Conservation (phyloP, 75 land plant species). For the Cupressus sempervirens region DNA sequence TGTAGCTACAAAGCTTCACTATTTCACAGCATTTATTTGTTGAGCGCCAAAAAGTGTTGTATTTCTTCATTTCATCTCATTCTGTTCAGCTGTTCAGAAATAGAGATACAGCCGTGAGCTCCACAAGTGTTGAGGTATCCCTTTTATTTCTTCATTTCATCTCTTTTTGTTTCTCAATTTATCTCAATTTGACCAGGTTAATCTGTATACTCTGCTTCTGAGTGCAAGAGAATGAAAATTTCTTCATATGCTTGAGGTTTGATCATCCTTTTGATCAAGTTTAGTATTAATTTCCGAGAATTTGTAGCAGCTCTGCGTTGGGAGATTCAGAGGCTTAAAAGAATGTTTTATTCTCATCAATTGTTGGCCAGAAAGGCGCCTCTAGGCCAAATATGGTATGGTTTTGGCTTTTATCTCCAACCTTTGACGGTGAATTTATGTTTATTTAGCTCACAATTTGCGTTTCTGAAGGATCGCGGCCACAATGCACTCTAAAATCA, state of each 20-base stretch:
- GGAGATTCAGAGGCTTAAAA: neutral
- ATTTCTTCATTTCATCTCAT: too few species aligned
- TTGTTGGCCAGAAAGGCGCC: conserved; percentile 79
- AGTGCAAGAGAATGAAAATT: neutral
- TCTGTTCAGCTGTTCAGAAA: too few species aligned
- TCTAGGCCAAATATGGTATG: conserved; percentile 83
- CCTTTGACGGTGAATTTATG: neutral
- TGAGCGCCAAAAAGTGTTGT: too few species aligned
- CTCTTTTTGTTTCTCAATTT: too few species aligned
- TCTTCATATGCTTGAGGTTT: neutral
- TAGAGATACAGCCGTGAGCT: too few species aligned
- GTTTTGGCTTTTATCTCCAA: neutral
- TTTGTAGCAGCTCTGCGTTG: neutral
- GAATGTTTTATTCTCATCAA: conserved; percentile 88
- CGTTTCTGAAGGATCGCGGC: conserved; percentile 74
- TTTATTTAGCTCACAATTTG: neutral
- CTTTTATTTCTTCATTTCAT: too few species aligned
- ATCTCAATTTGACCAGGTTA: too few species aligned
- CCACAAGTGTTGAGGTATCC: too few species aligned
- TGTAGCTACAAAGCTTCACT: too few species aligned
- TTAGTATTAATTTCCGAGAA: neutral
- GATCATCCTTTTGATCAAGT: neutral
- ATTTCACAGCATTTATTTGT: too few species aligned
- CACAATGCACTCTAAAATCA: conserved; percentile 71
- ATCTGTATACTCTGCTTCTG: too few species aligned